Conservation (phyloP, 257 asterid genomes). For the Gardenia jasminoides region DNA sequence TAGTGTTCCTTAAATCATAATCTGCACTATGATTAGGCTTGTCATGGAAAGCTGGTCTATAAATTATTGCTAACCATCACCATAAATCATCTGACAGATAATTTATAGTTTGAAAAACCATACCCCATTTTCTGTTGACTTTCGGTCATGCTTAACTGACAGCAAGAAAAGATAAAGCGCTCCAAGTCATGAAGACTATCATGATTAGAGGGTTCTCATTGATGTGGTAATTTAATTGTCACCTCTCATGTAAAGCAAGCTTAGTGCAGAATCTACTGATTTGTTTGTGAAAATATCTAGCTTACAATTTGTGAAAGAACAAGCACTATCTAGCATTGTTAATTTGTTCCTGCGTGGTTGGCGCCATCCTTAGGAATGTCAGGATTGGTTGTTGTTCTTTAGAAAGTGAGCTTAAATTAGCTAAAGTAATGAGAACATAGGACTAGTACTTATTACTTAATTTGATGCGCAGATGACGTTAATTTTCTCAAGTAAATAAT, state of each 20-base stretch:
- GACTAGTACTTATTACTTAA: neutral
- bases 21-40: neutral
- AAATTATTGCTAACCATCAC: neutral
- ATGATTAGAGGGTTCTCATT: conserved; percentile 1
- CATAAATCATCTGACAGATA: neutral
- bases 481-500: neutral
- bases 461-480: conserved; percentile 12
- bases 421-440: neutral
- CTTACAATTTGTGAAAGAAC: neutral
- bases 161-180: neutral
- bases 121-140: conserved; percentile 14
- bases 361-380: neutral
- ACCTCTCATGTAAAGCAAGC: neutral
- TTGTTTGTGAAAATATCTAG: neutral
- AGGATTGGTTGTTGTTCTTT: neutral
- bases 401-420: neutral
- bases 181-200: conserved; percentile 7
- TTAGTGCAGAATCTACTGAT: conserved; percentile 8
- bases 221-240: neutral
- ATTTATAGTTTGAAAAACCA: neutral
- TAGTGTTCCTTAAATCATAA: neutral
- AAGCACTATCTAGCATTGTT: neutral
- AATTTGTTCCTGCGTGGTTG: no score
- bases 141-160: conserved; percentile 12
- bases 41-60: neutral